Evolutionary conservation across 1,284 basidiomycete species (phyloP).

Genomic region (Trametes hirsuta): DNA sequence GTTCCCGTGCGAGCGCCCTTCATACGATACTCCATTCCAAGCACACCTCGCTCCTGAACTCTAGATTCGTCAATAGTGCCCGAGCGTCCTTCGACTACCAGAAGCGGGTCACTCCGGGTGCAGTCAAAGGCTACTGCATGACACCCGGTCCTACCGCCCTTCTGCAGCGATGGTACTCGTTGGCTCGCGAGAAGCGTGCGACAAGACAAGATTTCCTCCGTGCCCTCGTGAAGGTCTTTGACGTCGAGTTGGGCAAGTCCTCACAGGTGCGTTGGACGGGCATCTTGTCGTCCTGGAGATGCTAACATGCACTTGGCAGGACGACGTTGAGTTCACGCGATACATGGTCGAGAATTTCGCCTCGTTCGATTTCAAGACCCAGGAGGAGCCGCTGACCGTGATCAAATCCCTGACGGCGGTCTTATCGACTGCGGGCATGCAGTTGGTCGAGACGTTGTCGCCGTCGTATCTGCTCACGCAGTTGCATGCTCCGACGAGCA

Average conservation of each 20-base stretch:
- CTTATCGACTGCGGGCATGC: constrained; percentile 85
- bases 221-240: constrained; percentile 80
- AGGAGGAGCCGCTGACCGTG: constrained; percentile 90
- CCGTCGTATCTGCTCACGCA: constrained; percentile 71
- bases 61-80: constrained; percentile 82
- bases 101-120: constrained; percentile 51
- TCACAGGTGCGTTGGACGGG: constrained; percentile 43
- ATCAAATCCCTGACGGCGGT: constrained; percentile 81
- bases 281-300: background rate
- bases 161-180: constrained; percentile 88
- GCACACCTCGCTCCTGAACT: constrained; percentile 88
- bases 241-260: constrained; percentile 57
- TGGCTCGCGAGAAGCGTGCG: constrained; percentile 88
- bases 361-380: constrained; percentile 90
- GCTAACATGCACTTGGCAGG: constrained; percentile 43
- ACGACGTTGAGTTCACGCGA: constrained; percentile 81
- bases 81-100: constrained; percentile 86
- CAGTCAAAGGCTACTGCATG: constrained; percentile 64
- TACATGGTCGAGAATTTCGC: constrained; percentile 96
- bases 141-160: constrained; percentile 65
- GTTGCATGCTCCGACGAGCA: constrained; percentile 43
- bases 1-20: constrained; percentile 77
- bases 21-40: constrained; percentile 87
- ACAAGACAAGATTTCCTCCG: constrained; percentile 87
- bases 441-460: constrained; percentile 70